Base-by-base conservation (phyloP, 2,329 filamentous ascomycete species). In the Colletotrichum spaethianum region DNA sequence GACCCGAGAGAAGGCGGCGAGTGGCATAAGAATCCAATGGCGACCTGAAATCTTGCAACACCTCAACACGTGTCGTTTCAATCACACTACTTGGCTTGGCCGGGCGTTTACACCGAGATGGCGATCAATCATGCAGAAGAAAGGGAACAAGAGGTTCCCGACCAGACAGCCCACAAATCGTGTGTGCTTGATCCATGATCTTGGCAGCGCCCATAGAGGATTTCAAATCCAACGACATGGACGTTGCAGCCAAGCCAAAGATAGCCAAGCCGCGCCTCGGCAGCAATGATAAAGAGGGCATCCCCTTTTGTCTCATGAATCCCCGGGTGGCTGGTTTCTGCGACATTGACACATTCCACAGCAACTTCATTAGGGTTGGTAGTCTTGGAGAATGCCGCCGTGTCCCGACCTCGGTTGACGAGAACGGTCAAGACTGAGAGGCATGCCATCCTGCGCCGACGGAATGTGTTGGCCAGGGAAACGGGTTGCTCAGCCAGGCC, bases 121-220 rank as follows among this genome's bases (percentile, higher is more conserved):
- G n/a, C 40, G 68, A 68, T 71, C 63, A 62, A 50, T 62, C 56
- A 61, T 18, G 40, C 64, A 48, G n/a, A 12, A 16, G 5, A 56
- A 50, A 40, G 38, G 12, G 20, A 42, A n/a, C 18, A 36, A 36
- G 33, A 33, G 40, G 14, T 26, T 14, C 33, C 16, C n/a, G 16
- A 8, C 12, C 18, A 20, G 31, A 66, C 36, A 33, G 18, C 38
- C 28, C 50, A 33, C 57, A 56, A 36, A 46, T 42, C 28, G 3
- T 36, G 14, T 9, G 8, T 14, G 57, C 64, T 50, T 61, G 44
- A 3, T 60, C 28, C 26, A 53, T 59, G 38, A 28, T 33, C 63
- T 61, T 48, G 67, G 44, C 55, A n/a, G 4, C n/a, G 36, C 5
- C 5, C 16, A 28, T 50, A 16, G 9, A 20, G 16, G 36, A 26